These are phyloP conservation scores for Cenchrus fungigraminus DNA, from an alignment of 176 grass and related monocot genomes.

Conservation along the genomic window DNA sequence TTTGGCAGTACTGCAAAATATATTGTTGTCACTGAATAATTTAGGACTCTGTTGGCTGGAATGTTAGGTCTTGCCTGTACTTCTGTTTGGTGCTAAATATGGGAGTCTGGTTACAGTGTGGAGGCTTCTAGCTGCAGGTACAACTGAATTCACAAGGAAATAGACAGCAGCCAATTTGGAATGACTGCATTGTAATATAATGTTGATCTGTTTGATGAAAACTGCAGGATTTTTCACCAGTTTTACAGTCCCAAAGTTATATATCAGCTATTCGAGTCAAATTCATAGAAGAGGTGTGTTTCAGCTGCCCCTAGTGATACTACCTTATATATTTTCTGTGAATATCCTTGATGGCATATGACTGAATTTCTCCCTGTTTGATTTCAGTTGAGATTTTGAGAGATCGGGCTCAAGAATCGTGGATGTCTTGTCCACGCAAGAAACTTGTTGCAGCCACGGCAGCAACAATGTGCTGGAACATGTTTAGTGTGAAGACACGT, in stretches of 20 bases:
- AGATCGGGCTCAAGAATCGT: constrained; percentile 55
- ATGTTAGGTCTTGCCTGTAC: constrained; percentile 65
- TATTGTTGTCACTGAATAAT: constrained; percentile 8
- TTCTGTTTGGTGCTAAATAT: constrained; percentile 69
- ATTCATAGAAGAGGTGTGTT: constrained; percentile 74
- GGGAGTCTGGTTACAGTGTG: constrained; percentile 60
- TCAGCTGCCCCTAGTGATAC: constrained; percentile 5
- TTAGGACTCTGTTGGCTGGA: not conserved
- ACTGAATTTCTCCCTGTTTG: not conserved
- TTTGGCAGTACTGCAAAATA: not conserved
- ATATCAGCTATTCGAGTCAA: constrained; percentile 65
- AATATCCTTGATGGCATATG: not conserved
- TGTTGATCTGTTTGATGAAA: constrained; percentile 29
- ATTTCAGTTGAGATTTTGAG: constrained; percentile 55
- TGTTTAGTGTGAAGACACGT: constrained; percentile 77
- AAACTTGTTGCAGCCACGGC: constrained; percentile 71
- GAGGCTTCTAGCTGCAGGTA: constrained; percentile 80
- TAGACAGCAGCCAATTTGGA: not conserved
- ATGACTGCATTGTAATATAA: constrained; percentile 6
- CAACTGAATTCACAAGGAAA: not conserved
- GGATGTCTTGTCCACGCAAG: constrained; percentile 86
- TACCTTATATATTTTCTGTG: not conserved
- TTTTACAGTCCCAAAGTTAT: constrained; percentile 85
- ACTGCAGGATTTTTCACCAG: constrained; percentile 83
- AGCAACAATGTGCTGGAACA: constrained; percentile 86